These are phyloP conservation scores for Chrysoporthe deuterocubensis DNA, from an alignment of 2,329 filamentous ascomycete genomes.

Conservation along the genomic window DNA sequence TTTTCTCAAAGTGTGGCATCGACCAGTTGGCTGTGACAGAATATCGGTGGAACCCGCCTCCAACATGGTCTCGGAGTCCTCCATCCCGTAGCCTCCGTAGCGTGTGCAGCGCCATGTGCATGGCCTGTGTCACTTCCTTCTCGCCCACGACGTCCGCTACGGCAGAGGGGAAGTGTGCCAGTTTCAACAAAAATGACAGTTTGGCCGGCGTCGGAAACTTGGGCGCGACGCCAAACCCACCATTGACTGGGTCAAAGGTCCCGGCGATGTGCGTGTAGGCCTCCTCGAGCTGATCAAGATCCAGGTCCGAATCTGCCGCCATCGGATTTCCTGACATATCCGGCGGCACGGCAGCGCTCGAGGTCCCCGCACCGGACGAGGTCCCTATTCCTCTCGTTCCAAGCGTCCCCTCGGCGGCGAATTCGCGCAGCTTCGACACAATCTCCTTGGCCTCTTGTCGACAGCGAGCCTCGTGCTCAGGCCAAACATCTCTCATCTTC, in stretches of 20 bases:
- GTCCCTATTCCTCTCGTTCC: constrained; percentile 45
- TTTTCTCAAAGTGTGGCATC: constrained; percentile 95
- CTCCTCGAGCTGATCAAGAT: constrained; percentile 90
- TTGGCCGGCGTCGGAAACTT: constrained; percentile 93
- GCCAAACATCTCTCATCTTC: constrained; percentile 78
- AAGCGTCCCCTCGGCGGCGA: constrained; percentile 84
- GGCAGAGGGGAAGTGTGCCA: constrained; percentile 71
- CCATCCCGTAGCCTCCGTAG: constrained; percentile 71
- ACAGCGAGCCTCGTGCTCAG: constrained; percentile 81
- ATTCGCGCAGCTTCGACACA: constrained; percentile 78
- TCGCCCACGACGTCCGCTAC: constrained; percentile 89
- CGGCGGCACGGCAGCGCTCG: constrained; percentile 32
- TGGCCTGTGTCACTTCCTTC: constrained; percentile 73
- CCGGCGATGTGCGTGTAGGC: constrained; percentile 79
- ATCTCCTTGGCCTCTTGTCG: constrained; percentile 84
- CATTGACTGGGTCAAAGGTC: constrained; percentile 78
- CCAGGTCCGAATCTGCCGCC: constrained; percentile 66
- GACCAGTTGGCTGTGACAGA: constrained; percentile 93
- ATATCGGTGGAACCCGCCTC: constrained; percentile 69
- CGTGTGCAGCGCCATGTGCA: constrained; percentile 79
- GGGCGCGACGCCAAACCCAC: constrained; percentile 79
- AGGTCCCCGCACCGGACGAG: constrained; percentile 35
- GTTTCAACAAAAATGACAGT: constrained; percentile 77
- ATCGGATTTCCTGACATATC: constrained; percentile 21
- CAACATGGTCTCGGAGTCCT: constrained; percentile 60